Percentiles rank a stretch among this genome's conserved stretches.
phyloP scores from a whole-genome alignment of 2,329 filamentous ascomycete genomes.

The Alternaria arbusti region DNA sequence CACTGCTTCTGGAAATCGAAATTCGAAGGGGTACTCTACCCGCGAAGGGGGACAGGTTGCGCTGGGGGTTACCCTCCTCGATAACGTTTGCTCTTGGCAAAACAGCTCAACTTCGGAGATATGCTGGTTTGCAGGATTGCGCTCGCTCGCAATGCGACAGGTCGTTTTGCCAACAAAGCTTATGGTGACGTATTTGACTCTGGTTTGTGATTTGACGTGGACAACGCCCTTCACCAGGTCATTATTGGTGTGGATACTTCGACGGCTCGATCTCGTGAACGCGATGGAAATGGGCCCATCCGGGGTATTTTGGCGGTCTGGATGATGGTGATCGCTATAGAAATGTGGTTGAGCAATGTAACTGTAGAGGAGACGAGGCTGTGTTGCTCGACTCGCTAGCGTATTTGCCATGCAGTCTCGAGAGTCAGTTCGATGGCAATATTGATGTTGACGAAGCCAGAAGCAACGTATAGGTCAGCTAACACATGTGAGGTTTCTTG shows the following conservation, averaged over 20 bases:
- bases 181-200: slow-evolving; percentile 21
- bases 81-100: slow-evolving; percentile 15
- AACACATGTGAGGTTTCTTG: background rate
- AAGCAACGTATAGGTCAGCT: background rate
- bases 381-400: slow-evolving; percentile 5
- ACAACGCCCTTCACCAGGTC: slow-evolving; percentile 28
- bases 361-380: slow-evolving; percentile 22
- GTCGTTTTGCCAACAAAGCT: slow-evolving; percentile 25
- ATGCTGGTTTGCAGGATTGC: slow-evolving; percentile 20
- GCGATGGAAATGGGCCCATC: slow-evolving; percentile 24
- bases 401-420: slow-evolving; percentile 5
- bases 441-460: background rate
- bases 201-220: slow-evolving; percentile 17
- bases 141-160: slow-evolving; percentile 22
- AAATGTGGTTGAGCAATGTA: slow-evolving; percentile 23
- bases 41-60: slow-evolving; percentile 20
- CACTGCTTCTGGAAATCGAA: slow-evolving; percentile 28
- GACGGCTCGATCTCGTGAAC: slow-evolving; percentile 21
- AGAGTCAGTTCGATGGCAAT: background rate
- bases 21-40: slow-evolving; percentile 30
- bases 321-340: slow-evolving; percentile 26
- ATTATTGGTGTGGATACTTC: slow-evolving; percentile 28
- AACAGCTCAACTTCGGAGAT: slow-evolving; percentile 19
- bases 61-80: slow-evolving; percentile 12
- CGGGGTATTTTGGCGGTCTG: slow-evolving; percentile 22